Conservation (phyloP, 2,329 filamentous ascomycete genomes). For the Madurella fahalii region DNA sequence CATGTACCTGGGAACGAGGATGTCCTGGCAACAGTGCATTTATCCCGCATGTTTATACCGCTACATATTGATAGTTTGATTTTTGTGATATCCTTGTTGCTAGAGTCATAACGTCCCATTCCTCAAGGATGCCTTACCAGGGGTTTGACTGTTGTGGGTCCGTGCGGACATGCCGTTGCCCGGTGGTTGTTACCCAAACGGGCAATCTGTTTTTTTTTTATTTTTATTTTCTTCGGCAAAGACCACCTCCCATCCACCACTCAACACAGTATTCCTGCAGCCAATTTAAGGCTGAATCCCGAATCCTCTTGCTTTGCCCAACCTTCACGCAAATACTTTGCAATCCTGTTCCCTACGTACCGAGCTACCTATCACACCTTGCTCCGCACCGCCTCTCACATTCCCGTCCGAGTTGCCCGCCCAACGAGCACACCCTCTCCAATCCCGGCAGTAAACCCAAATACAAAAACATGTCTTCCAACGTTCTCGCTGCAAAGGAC, state of each 20-base stretch:
- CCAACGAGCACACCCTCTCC: background rate
- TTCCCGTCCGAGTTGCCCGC: background rate
- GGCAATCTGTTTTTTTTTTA: constrained; percentile 28
- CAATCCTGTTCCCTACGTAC: background rate
- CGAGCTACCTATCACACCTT: background rate
- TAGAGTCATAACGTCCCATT: no score
- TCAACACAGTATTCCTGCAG: background rate
- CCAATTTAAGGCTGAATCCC: background rate
- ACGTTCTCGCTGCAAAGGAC: constrained; percentile 62
- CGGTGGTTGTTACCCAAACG: constrained; percentile 21
- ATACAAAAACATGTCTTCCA: constrained; percentile 48
- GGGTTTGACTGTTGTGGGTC: no score
- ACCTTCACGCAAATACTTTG: background rate
- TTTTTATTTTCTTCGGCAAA: constrained; percentile 13
- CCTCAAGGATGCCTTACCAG: no score
- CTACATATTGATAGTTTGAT: no score
- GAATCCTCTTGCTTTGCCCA: background rate
- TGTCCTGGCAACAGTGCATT: no score
- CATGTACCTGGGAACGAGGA: no score
- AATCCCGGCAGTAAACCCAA: background rate
- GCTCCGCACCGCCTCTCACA: background rate
- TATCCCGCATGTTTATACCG: no score
- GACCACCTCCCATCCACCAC: background rate
- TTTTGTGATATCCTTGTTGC: no score
- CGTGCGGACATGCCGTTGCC: constrained; percentile 24